These are phyloP conservation scores for Colletotrichum sp. DNA, from an alignment of 2,329 filamentous ascomycete genomes.

Conservation along the genomic window DNA sequence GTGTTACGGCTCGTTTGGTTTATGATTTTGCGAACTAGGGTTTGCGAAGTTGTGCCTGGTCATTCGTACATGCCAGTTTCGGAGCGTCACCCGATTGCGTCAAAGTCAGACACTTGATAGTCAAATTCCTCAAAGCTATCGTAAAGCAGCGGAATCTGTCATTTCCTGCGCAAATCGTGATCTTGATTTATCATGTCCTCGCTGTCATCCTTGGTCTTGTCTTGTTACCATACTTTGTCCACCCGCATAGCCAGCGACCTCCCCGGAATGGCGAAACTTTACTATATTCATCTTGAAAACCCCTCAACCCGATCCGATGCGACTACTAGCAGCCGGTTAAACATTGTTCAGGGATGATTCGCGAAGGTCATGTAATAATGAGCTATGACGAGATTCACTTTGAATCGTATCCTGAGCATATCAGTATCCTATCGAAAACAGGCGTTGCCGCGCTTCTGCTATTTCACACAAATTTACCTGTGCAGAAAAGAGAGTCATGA, in stretches of 20 bases:
- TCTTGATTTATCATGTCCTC: not conserved
- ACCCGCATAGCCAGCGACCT: not conserved
- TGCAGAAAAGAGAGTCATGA: not conserved
- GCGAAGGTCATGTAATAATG: not conserved
- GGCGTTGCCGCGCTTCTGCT: not conserved
- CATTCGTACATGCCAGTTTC: not conserved
- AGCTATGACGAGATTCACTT: not conserved
- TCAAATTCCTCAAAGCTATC: not conserved
- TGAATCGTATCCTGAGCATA: not conserved
- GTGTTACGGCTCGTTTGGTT: not conserved
- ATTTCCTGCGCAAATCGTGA: not conserved
- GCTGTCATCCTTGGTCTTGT: not conserved
- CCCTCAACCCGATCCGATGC: not conserved
- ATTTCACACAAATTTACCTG: not conserved
- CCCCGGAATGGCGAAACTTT: not conserved
- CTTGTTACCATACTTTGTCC: not conserved
- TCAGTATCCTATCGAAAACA: not conserved
- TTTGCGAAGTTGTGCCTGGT: not conserved
- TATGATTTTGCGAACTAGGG: not conserved
- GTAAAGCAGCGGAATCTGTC: not conserved
- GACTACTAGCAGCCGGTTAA: not conserved
- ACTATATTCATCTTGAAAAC: not conserved
- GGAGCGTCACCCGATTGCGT: not conserved
- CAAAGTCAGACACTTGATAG: not conserved
- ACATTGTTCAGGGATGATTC: not conserved